Conservation (phyloP, 805 yeast genomes). For the Dipodascopsis uninucleata region DNA sequence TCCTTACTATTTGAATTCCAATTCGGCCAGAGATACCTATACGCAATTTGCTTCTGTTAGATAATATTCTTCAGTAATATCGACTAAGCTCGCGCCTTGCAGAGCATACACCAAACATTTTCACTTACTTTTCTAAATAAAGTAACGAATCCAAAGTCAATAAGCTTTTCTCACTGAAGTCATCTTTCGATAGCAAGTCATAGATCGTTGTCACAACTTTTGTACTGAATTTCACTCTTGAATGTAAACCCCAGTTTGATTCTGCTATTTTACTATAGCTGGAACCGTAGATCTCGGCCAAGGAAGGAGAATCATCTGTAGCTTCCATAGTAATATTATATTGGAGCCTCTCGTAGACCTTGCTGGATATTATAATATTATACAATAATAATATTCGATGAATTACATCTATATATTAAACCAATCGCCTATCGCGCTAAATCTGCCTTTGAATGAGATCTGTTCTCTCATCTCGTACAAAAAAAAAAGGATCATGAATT, state of each 20-base stretch:
- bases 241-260: slow-evolving; percentile 9
- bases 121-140: slow-evolving; percentile 25
- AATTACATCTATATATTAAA: too few relatives aligned
- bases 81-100: too few relatives aligned
- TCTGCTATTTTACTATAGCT: slow-evolving; percentile 7
- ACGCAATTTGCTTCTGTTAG: neutral
- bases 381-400: too few relatives aligned
- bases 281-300: slow-evolving; percentile 8
- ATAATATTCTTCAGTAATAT: too few relatives aligned
- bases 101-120: neutral
- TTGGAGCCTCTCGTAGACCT: too few relatives aligned
- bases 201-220: slow-evolving; percentile 6
- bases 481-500: too few relatives aligned
- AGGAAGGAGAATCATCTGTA: slow-evolving; percentile 1
- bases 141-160: slow-evolving; percentile 17
- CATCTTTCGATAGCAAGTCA: slow-evolving; percentile 3
- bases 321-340: too few relatives aligned
- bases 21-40: slow-evolving; percentile 40
- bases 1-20: slow-evolving; percentile 42
- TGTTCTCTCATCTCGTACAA: too few relatives aligned
- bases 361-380: too few relatives aligned
- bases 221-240: slow-evolving; percentile 6
- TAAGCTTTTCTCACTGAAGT: slow-evolving; percentile 2
- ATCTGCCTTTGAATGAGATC: too few relatives aligned
- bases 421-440: too few relatives aligned